Evolutionary conservation across 31 red algal genomes (phyloP).

Genomic region (Porphyra umbilicalis): DNA sequence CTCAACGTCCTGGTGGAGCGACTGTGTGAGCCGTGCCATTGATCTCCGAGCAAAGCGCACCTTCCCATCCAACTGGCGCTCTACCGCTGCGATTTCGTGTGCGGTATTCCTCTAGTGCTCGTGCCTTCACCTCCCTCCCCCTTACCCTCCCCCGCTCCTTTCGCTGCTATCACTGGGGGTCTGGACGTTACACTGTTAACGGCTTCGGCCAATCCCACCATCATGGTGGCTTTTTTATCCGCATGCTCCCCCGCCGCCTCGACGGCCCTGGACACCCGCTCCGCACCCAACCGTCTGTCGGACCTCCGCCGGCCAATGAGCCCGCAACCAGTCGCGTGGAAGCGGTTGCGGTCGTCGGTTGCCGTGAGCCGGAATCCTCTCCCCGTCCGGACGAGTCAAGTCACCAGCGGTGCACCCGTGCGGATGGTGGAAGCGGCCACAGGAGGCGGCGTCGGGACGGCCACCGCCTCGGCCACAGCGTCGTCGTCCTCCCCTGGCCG

Average conservation of each 20-base stretch:
- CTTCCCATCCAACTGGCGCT: no score
- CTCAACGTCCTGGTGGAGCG: no score
- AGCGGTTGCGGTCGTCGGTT: background rate
- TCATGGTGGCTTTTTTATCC: background rate
- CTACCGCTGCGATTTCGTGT: no score
- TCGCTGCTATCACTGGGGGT: no score
- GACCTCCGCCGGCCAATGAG: background rate
- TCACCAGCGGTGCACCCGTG: background rate
- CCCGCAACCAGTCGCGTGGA: background rate
- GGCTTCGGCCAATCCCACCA: no score
- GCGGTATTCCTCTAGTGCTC: no score
- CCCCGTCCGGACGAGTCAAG: background rate
- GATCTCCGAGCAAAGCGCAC: no score
- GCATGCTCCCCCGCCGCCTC: background rate
- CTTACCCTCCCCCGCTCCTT: no score
- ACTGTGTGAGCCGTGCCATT: no score
- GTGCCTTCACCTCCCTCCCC: no score
- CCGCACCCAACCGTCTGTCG: background rate
- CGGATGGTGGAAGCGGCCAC: background rate
- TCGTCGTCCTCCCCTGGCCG: background rate
- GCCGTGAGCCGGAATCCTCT: background rate
- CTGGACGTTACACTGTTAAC: no score
- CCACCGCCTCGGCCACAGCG: background rate
- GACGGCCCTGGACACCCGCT: background rate
- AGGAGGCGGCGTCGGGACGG: background rate